Conservation (phyloP, 2,329 filamentous ascomycete species). For the Ophiocordyceps australis region DNA sequence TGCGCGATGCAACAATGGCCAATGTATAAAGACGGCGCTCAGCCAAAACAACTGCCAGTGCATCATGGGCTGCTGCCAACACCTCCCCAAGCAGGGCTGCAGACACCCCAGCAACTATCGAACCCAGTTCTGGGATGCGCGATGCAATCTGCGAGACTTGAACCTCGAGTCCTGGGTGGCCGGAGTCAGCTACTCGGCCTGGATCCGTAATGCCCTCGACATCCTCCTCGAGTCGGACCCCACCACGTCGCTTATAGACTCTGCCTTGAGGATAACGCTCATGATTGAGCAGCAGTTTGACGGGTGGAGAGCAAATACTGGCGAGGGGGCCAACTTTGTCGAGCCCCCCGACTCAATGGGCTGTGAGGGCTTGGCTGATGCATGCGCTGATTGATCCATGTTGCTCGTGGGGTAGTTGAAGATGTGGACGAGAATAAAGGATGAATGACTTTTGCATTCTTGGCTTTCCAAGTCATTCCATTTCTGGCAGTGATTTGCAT, state of each 20-base stretch:
- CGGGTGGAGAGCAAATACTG: constrained; percentile 11
- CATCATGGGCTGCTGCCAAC: constrained; percentile 7
- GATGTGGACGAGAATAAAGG: too few species aligned
- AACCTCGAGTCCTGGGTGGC: constrained; percentile 12
- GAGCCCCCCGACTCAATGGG: too few species aligned
- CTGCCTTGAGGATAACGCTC: too few species aligned
- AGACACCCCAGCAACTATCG: constrained; percentile 2
- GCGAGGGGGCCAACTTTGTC: constrained; percentile 11
- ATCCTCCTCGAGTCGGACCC: constrained; percentile 8
- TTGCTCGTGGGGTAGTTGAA: too few species aligned
- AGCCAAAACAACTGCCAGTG: constrained; percentile 6
- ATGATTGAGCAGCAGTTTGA: constrained; percentile 9
- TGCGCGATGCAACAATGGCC: constrained; percentile 10
- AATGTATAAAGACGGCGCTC: constrained; percentile 8
- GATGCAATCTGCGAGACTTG: constrained; percentile 7
- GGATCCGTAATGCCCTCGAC: constrained; percentile 7
- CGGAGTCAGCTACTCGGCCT: constrained; percentile 9
- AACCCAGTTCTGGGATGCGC: constrained; percentile 4
- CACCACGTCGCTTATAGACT: too few species aligned
- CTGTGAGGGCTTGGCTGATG: too few species aligned
- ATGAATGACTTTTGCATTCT: too few species aligned
- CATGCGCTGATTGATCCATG: too few species aligned
- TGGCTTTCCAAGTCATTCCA: too few species aligned
- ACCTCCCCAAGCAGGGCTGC: constrained; percentile 4
- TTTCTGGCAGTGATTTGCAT: too few species aligned